Evolutionary conservation across 2,329 filamentous ascomycete genomes (phyloP).

Genomic region (Cyanodermella asteris): DNA sequence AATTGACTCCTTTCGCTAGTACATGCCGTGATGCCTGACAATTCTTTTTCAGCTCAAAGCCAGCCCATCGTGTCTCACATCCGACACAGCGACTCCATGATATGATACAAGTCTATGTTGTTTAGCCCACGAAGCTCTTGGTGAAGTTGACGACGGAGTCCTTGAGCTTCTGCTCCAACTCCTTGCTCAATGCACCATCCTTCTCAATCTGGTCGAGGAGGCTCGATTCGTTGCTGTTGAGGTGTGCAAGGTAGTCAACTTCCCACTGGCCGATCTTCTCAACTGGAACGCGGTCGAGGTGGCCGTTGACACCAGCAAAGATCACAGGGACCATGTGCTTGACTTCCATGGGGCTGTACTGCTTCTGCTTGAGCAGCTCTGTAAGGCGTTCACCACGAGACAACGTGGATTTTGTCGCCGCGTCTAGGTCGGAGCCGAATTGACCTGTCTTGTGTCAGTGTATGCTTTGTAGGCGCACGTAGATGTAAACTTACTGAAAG

Average conservation of each 20-base stretch:
- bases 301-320: slow-evolving; percentile 97
- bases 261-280: slow-evolving; percentile 85
- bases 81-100: too few species aligned
- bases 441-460: too few species aligned
- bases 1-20: too few species aligned
- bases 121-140: too few species aligned
- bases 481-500: too few species aligned
- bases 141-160: slow-evolving; percentile 61
- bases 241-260: slow-evolving; percentile 75
- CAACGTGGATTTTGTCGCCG: slow-evolving; percentile 95
- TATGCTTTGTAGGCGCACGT: too few species aligned
- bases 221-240: slow-evolving; percentile 75
- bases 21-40: too few species aligned
- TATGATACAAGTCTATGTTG: too few species aligned
- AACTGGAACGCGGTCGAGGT: slow-evolving; percentile 74
- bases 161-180: slow-evolving; percentile 46
- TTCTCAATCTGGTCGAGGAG: slow-evolving; percentile 50
- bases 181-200: slow-evolving; percentile 8
- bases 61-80: too few species aligned
- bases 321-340: slow-evolving; percentile 99
- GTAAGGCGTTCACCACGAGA: slow-evolving; percentile 95
- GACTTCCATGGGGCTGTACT: slow-evolving; percentile 95
- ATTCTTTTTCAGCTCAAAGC: too few species aligned
- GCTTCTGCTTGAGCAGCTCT: slow-evolving; percentile 99
- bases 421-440: slow-evolving; percentile 99